phyloP scores from a whole-genome alignment of 805 yeast species.

The Metschnikowia anglica region DNA sequence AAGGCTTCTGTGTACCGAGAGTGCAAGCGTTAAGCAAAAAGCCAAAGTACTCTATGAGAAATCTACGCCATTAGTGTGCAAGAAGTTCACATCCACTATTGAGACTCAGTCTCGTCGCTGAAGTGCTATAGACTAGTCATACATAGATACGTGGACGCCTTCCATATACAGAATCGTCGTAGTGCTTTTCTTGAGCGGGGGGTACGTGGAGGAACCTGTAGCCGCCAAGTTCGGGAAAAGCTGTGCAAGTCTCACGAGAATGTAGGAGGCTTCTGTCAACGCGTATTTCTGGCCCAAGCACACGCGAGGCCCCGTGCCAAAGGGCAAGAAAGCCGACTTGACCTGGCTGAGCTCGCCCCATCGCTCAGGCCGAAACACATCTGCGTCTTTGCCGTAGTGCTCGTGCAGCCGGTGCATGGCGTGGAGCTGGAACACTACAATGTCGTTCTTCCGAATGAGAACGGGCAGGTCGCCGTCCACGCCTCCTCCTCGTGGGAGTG shows the following conservation, averaged over 20 bases:
- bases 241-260: slow-evolving; percentile 18
- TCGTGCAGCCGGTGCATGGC: slow-evolving; percentile 15
- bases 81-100: no score
- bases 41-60: no score
- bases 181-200: slow-evolving; percentile 12
- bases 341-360: slow-evolving; percentile 16
- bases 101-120: no score
- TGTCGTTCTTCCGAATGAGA: slow-evolving; percentile 18
- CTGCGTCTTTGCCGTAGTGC: slow-evolving; percentile 16
- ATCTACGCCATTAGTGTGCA: no score
- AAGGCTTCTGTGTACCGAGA: no score
- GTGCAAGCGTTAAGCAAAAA: no score
- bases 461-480: slow-evolving; percentile 35
- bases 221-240: slow-evolving; percentile 11
- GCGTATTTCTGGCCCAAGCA: slow-evolving; percentile 21
- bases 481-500: slow-evolving; percentile 53
- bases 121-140: neutral
- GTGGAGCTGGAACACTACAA: slow-evolving; percentile 15
- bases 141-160: slow-evolving; percentile 12
- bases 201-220: slow-evolving; percentile 2
- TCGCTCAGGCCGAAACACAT: slow-evolving; percentile 17
- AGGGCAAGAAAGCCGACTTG: slow-evolving; percentile 17
- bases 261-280: slow-evolving; percentile 19
- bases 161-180: slow-evolving; percentile 12
- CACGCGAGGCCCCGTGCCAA: slow-evolving; percentile 17